These are phyloP conservation scores for Cytospora piceae DNA, from an alignment of 2,329 filamentous ascomycete genomes.

Conservation along the genomic window DNA sequence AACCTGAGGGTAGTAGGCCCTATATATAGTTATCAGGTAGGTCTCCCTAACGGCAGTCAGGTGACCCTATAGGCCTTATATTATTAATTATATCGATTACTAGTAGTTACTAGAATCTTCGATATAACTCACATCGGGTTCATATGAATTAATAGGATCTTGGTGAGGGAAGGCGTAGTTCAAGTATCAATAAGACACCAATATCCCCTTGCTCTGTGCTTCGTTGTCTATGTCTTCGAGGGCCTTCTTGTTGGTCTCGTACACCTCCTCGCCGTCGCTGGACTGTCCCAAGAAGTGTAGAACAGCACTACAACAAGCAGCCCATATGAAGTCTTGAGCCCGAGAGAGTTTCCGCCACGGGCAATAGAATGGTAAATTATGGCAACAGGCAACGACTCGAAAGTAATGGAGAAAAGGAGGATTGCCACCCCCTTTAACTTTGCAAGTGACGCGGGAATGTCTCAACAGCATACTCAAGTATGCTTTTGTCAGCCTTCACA, in stretches of 20 bases:
- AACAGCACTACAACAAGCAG: neutral
- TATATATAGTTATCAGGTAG: too few relatives aligned
- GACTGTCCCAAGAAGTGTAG: neutral
- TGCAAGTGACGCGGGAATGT: neutral
- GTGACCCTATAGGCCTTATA: too few relatives aligned
- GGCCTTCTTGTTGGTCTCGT: neutral
- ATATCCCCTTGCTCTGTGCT: neutral
- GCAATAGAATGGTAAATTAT: neutral
- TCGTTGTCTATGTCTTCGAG: neutral
- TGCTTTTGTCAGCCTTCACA: neutral
- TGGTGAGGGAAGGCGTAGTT: slow-evolving; percentile 24
- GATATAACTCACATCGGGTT: too few relatives aligned
- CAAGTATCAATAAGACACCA: too few relatives aligned
- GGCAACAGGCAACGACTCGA: neutral
- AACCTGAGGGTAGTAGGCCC: too few relatives aligned
- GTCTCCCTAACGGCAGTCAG: too few relatives aligned
- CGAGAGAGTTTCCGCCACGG: neutral
- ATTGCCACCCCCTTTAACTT: neutral
- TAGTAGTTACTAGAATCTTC: too few relatives aligned
- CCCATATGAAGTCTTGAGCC: neutral
- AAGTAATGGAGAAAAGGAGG: neutral
- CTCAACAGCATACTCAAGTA: slow-evolving; percentile 1
- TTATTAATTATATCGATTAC: too few relatives aligned
- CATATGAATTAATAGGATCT: slow-evolving; percentile 23
- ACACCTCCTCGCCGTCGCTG: neutral